These are phyloP conservation scores for Polygonum aviculare DNA, from an alignment of 148 eudicot genomes.

Conservation along the genomic window DNA sequence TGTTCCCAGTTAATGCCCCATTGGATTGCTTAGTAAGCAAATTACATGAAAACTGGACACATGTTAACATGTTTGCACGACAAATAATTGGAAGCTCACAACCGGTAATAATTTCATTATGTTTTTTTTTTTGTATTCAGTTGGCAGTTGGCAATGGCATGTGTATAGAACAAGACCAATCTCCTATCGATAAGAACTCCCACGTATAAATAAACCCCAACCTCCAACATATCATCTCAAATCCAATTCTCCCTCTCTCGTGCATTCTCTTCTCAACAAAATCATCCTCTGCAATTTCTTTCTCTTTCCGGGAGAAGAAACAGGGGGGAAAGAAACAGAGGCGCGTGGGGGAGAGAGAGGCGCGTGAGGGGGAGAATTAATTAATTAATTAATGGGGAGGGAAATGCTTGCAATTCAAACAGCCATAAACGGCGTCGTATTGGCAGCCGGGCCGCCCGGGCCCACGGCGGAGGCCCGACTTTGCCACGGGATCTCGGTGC, in stretches of 20 bases:
- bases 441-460: neutral
- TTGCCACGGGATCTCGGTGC: constrained; percentile 5
- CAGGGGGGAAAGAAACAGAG: neutral
- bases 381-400: neutral
- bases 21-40: neutral
- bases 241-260: neutral
- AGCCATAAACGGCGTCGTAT: neutral
- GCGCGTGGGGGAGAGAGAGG: neutral
- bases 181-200: neutral
- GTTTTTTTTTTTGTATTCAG: neutral
- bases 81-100: neutral
- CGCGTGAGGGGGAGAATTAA: neutral
- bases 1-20: constrained; percentile 8
- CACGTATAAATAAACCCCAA: neutral
- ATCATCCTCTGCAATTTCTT: constrained; percentile 3
- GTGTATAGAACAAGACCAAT: neutral
- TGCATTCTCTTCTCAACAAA: neutral
- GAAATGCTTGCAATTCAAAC: neutral
- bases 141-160: neutral
- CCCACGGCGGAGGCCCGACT: neutral
- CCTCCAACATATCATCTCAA: neutral
- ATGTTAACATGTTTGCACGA: constrained; percentile 10
- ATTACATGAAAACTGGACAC: neutral
- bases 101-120: neutral
- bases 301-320: neutral